Conservation (phyloP, 306 rosid genomes). For the Argentina anserina region DNA sequence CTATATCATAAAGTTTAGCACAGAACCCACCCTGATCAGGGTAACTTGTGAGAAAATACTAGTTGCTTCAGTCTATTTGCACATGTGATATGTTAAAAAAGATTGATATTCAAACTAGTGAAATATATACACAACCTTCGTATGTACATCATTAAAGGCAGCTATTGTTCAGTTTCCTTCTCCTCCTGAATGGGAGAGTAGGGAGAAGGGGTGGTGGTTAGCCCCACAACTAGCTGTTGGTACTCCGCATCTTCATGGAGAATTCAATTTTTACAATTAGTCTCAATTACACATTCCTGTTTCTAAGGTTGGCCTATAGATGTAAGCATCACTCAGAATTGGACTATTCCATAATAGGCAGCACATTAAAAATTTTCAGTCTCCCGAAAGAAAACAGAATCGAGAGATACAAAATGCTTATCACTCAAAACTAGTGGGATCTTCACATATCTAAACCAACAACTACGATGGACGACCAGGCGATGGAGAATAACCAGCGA, state of each 20-base stretch:
- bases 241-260: too few relatives aligned
- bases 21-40: background rate
- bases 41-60: background rate
- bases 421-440: background rate
- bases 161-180: background rate
- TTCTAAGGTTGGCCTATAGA: background rate
- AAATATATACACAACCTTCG: background rate
- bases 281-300: too few relatives aligned
- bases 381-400: background rate
- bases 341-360: background rate
- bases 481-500: too few relatives aligned
- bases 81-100: background rate
- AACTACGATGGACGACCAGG: too few relatives aligned
- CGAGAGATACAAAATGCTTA: background rate
- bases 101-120: background rate
- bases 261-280: too few relatives aligned
- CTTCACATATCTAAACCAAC: background rate
- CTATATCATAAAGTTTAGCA: background rate
- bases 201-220: too few relatives aligned
- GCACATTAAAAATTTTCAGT: background rate
- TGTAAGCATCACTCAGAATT: background rate
- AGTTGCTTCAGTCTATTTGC: background rate
- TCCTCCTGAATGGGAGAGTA: background rate
- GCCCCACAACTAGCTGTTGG: too few relatives aligned
- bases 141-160: background rate